These are phyloP conservation scores for Saccharomyces mikatae DNA, from an alignment of 805 yeast genomes.

Conservation along the genomic window DNA sequence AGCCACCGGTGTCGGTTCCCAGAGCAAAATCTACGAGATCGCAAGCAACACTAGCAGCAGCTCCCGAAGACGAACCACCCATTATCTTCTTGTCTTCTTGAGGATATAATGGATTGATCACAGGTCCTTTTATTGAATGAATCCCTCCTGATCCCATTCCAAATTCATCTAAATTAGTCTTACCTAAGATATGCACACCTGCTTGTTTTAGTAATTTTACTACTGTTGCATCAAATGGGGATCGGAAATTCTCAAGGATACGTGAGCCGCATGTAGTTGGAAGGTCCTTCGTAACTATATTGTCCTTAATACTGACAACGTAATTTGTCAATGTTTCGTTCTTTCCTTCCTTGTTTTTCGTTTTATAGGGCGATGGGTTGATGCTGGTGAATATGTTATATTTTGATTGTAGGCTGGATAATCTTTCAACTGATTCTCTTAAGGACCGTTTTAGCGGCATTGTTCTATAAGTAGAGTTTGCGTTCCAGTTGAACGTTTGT, in stretches of 20 bases:
- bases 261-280: constrained; percentile 77
- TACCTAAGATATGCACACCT: constrained; percentile 60
- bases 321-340: constrained; percentile 24
- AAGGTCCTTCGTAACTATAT: constrained; percentile 55
- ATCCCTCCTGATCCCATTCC: constrained; percentile 87
- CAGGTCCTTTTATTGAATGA: constrained; percentile 48
- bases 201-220: constrained; percentile 42
- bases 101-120: constrained; percentile 44
- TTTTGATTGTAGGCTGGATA: constrained; percentile 20
- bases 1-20: constrained; percentile 98
- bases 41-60: constrained; percentile 85
- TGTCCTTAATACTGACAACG: constrained; percentile 63
- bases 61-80: constrained; percentile 96
- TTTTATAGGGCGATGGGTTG: constrained; percentile 16
- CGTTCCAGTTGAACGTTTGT: not conserved
- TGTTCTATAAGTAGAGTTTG: not conserved
- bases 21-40: constrained; percentile 58
- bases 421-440: constrained; percentile 2
- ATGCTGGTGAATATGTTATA: constrained; percentile 39
- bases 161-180: constrained; percentile 90
- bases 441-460: constrained; percentile 12
- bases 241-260: constrained; percentile 47
- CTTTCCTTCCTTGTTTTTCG: constrained; percentile 1
- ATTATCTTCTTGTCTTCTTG: constrained; percentile 35
- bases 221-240: constrained; percentile 82